phyloP scores from a whole-genome alignment of 352 stramenopile species.

The Pythium periplocum region DNA sequence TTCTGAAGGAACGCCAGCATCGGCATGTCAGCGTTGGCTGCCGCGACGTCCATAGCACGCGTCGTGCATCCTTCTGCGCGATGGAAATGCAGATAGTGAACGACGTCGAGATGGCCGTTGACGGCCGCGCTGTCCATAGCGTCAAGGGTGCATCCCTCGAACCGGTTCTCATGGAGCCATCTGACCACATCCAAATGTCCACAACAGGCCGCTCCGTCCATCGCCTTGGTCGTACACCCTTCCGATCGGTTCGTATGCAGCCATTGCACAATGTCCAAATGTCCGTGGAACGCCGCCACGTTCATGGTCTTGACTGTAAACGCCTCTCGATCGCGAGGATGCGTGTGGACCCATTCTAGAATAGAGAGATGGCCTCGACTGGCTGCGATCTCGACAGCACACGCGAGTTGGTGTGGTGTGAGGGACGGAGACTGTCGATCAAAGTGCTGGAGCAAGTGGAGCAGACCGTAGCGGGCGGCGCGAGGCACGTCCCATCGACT shows the following conservation, averaged over 20 bases:
- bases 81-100: constrained; percentile 14
- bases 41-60: constrained; percentile 18
- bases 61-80: constrained; percentile 18
- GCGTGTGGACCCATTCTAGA: constrained; percentile 10
- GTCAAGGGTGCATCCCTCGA: constrained; percentile 11
- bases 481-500: constrained; percentile 9
- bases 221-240: constrained; percentile 17
- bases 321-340: not conserved
- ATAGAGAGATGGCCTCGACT: constrained; percentile 5
- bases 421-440: not conserved
- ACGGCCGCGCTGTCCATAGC: constrained; percentile 12
- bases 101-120: constrained; percentile 15
- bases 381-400: constrained; percentile 11
- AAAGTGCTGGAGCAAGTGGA: constrained; percentile 8
- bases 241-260: constrained; percentile 27
- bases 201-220: constrained; percentile 9
- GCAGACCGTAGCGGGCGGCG: constrained; percentile 7
- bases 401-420: constrained; percentile 6
- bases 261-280: constrained; percentile 19
- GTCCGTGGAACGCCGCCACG: constrained; percentile 18
- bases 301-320: constrained; percentile 8
- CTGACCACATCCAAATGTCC: constrained; percentile 5
- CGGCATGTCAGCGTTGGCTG: constrained; percentile 6
- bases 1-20: constrained; percentile 21
- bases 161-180: constrained; percentile 11